These are phyloP conservation scores for Paracamarosporium sp. DNA, from an alignment of 2,329 filamentous ascomycete genomes.

Conservation along the genomic window DNA sequence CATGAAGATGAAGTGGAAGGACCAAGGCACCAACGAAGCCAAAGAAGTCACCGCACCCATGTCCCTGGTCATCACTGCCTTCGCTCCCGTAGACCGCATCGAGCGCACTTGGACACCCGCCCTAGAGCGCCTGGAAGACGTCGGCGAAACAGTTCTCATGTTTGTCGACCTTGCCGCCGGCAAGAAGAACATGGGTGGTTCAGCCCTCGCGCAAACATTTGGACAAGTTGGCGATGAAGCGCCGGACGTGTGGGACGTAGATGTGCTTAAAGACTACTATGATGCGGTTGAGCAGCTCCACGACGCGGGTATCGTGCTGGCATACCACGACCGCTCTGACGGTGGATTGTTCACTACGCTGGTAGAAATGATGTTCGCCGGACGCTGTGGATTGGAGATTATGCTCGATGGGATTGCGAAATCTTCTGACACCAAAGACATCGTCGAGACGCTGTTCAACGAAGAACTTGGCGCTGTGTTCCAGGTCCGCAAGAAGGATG, in stretches of 20 bases:
- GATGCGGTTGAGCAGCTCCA: constrained; percentile 78
- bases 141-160: constrained; percentile 86
- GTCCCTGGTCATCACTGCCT: constrained; percentile 89
- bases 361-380: constrained; percentile 98
- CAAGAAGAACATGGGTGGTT: constrained; percentile 84
- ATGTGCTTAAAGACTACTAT: constrained; percentile 87
- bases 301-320: constrained; percentile 76
- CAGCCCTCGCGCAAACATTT: constrained; percentile 88
- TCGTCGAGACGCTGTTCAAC: constrained; percentile 87
- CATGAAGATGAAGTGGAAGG: constrained; percentile 97
- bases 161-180: constrained; percentile 89
- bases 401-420: constrained; percentile 76
- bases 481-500: constrained; percentile 86
- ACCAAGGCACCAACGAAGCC: constrained; percentile 67
- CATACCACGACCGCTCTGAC: constrained; percentile 94
- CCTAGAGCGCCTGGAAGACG: constrained; percentile 80
- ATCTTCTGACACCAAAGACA: constrained; percentile 66
- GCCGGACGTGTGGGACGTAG: constrained; percentile 83
- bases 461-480: constrained; percentile 96
- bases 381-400: constrained; percentile 85
- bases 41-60: constrained; percentile 93
- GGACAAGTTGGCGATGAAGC: constrained; percentile 83
- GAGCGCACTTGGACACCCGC: constrained; percentile 93
- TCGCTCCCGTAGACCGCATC: constrained; percentile 82
- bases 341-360: constrained; percentile 90